Evolutionary conservation across 139 green algal species (phyloP), one percentile per base, ranked within the genome.

Genomic region (Chlorella sp.): DNA sequence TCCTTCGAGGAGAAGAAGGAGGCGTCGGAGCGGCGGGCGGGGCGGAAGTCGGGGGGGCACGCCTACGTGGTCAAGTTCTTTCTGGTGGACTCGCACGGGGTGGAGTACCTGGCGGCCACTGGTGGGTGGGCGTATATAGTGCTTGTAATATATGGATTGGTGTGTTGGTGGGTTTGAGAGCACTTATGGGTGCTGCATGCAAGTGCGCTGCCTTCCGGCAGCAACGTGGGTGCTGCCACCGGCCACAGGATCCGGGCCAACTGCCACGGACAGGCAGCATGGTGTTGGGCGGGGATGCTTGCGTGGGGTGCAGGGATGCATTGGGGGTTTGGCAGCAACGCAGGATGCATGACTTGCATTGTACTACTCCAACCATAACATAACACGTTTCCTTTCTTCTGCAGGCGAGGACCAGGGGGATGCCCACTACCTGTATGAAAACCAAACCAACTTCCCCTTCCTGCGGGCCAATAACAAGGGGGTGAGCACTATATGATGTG

Each of bases 381-480:
- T 14, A 18, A 26, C 11, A n/a, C 2, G 2, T 1, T 26, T 26
- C 11, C 68, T 34, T 34, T n/a, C n/a, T n/a, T 3, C 30, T 34
- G 85, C 40, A 82, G 93, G 92, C 28, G 89, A 94, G 77, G 93
- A 95, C 86, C 83, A 91, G 82, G 93, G 93, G 2, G 93, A 95
- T 85, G 91, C 93, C 21, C 93, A 95, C 89, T 95, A 95, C 89
- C 75, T 83, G 48, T 95, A 95, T 75, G 79, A 61, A 9, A 94
- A 91, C 82, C 68, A 83, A 40, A n/a, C 64, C 21, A 81, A 39
- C 24, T 94, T 94, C 79, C 83, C 89, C 32, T 86, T 77, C 61
- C 89, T 94, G 81, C 71, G 87, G 68, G 60, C 39, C 40, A 87
- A 90, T 77, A 89, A 91, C 90, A 88, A 88, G 66, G 30, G 28